Conservation (phyloP, 495 filamentous ascomycete genomes). For the Mytilinidion resinicola region DNA sequence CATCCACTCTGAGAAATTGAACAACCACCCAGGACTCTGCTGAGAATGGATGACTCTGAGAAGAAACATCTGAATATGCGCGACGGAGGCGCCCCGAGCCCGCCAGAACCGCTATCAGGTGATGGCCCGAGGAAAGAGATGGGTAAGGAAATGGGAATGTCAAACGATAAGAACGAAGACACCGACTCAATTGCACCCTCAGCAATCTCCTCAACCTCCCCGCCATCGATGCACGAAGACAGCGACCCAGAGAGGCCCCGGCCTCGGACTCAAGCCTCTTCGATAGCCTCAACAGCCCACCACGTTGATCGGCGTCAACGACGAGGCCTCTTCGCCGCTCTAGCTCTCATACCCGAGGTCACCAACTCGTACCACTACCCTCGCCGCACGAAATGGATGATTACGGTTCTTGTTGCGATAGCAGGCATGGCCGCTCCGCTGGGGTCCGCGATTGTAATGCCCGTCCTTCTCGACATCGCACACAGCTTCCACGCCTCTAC, state of each 20-base stretch:
- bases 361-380: conserved; percentile 68
- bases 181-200: conserved; percentile 18
- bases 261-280: conserved; percentile 14
- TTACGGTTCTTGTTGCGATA: conserved; percentile 72
- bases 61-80: background rate
- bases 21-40: too few species aligned
- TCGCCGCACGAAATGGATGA: conserved; percentile 70
- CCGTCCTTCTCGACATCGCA: conserved; percentile 65
- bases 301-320: conserved; percentile 61
- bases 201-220: conserved; percentile 12
- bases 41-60: background rate
- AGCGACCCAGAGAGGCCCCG: conserved; percentile 1
- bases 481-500: conserved; percentile 56
- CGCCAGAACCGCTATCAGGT: background rate
- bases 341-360: conserved; percentile 77
- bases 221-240: background rate
- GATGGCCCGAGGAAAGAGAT: background rate
- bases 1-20: too few species aligned
- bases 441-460: conserved; percentile 79
- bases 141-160: conserved; percentile 20
- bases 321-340: conserved; percentile 65
- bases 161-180: conserved; percentile 11
- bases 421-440: conserved; percentile 74
- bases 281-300: conserved; percentile 30
- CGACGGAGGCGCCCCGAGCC: background rate